Evolutionary conservation across 306 rosid genomes (phyloP).

Genomic region (Macrotyloma uniflorum): DNA sequence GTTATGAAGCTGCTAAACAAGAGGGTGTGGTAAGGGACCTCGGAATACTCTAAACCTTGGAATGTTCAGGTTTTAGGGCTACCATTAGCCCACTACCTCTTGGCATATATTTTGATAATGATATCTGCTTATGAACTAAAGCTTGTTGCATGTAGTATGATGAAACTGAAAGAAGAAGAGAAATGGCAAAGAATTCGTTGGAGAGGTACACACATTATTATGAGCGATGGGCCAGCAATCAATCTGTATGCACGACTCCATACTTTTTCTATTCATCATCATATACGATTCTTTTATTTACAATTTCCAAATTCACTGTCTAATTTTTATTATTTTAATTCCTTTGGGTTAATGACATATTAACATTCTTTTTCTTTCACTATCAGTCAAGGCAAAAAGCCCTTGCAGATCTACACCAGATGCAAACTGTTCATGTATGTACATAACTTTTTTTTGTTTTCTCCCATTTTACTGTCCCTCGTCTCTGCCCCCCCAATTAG

Average conservation of each 20-base stretch:
- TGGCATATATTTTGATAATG: slow-evolving; percentile 8
- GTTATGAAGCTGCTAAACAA: slow-evolving; percentile 63
- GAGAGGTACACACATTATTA: slow-evolving; percentile 98
- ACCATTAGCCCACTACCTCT: neutral
- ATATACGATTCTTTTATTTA: slow-evolving; percentile 1
- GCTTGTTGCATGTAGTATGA: slow-evolving; percentile 52
- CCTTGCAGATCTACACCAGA: slow-evolving; percentile 83
- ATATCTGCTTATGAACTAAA: slow-evolving; percentile 30
- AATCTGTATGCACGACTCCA: slow-evolving; percentile 62
- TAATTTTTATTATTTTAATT: slow-evolving; percentile 9
- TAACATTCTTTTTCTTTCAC: neutral
- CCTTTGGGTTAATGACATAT: neutral
- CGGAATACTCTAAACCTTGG: slow-evolving; percentile 9
- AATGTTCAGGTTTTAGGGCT: slow-evolving; percentile 24
- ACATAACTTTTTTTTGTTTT: neutral
- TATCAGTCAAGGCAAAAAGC: slow-evolving; percentile 97
- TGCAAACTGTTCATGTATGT: slow-evolving; percentile 91
- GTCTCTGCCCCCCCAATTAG: neutral
- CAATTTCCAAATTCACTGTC: neutral
- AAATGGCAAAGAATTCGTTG: slow-evolving; percentile 97
- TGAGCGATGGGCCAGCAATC: slow-evolving; percentile 99
- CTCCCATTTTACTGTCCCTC: neutral
- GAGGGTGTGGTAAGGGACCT: slow-evolving; percentile 63
- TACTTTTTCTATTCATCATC: slow-evolving; percentile 27
- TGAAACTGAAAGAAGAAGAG: slow-evolving; percentile 89